phyloP scores from a whole-genome alignment of 176 grass and related monocot species.

The Rhynchospora tenuis region DNA sequence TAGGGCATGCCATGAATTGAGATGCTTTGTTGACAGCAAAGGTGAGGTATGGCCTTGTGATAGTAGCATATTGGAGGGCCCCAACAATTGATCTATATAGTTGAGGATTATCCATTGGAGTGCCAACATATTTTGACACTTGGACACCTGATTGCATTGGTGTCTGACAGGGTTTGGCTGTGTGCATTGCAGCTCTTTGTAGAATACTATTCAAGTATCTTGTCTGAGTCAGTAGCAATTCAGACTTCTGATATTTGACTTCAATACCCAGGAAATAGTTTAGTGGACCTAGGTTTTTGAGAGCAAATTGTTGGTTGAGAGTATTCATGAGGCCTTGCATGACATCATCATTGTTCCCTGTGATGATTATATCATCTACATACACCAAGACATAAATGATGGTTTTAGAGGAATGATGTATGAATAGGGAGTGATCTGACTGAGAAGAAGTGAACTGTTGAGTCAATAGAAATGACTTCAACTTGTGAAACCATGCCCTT shows the following conservation, averaged over 20 bases:
- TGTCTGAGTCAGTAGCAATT: background rate
- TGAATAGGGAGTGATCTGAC: background rate
- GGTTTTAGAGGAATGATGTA: background rate
- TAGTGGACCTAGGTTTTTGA: background rate
- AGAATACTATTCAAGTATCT: background rate
- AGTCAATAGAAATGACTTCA: background rate
- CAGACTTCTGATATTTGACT: background rate
- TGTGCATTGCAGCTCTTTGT: background rate
- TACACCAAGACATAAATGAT: background rate
- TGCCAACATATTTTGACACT: background rate
- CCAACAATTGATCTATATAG: background rate
- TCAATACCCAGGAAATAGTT: background rate
- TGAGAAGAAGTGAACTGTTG: background rate
- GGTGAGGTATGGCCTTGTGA: background rate
- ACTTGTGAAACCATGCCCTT: background rate
- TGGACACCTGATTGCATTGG: background rate
- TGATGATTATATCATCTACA: slow-evolving; percentile 2
- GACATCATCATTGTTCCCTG: no score
- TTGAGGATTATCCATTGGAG: background rate
- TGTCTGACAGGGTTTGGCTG: background rate
- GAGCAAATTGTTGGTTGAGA: background rate
- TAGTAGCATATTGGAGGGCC: background rate
- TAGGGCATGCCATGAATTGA: background rate
- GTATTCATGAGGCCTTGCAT: no score
- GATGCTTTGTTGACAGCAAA: background rate